Conservation (phyloP, 768 basidiomycete genomes). For the Mycena indigotica region DNA sequence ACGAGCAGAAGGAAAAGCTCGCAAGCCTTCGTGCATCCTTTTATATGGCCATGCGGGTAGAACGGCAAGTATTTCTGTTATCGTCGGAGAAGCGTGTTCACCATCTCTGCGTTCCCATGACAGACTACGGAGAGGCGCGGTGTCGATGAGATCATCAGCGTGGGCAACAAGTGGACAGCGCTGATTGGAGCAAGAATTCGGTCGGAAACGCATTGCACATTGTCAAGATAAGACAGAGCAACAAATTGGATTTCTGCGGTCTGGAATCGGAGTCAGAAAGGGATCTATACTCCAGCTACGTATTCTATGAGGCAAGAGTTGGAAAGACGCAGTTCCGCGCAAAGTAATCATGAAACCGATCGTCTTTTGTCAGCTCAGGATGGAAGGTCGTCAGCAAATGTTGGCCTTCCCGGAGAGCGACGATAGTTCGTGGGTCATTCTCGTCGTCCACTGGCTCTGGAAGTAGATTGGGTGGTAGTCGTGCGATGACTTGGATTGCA, state of each 20-base stretch:
- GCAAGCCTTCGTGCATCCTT: background rate
- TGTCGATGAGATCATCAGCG: too few relatives aligned
- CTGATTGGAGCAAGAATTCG: too few relatives aligned
- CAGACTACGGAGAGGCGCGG: too few relatives aligned
- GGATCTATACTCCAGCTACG: too few relatives aligned
- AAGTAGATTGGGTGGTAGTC: conserved; percentile 58
- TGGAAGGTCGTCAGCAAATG: conserved; percentile 92
- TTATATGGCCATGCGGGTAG: too few relatives aligned
- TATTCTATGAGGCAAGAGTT: too few relatives aligned
- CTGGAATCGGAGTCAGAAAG: too few relatives aligned
- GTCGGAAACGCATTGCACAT: too few relatives aligned
- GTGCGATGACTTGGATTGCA: conserved; percentile 70
- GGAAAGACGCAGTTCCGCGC: conserved; percentile 68
- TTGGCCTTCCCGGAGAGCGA: conserved; percentile 82
- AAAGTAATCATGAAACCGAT: conserved; percentile 92
- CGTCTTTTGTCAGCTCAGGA: conserved; percentile 87
- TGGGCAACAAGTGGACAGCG: too few relatives aligned
- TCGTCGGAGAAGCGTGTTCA: conserved; percentile 15
- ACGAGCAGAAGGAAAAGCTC: background rate
- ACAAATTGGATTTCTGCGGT: conserved; percentile 1
- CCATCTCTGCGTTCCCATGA: background rate
- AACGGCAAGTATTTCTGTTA: conserved; percentile 21
- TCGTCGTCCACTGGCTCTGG: conserved; percentile 47
- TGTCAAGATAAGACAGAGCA: background rate
- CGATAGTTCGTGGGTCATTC: conserved; percentile 65